These are phyloP conservation scores for Infundibulicybe gibba DNA, from an alignment of 768 basidiomycete genomes.

Conservation along the genomic window DNA sequence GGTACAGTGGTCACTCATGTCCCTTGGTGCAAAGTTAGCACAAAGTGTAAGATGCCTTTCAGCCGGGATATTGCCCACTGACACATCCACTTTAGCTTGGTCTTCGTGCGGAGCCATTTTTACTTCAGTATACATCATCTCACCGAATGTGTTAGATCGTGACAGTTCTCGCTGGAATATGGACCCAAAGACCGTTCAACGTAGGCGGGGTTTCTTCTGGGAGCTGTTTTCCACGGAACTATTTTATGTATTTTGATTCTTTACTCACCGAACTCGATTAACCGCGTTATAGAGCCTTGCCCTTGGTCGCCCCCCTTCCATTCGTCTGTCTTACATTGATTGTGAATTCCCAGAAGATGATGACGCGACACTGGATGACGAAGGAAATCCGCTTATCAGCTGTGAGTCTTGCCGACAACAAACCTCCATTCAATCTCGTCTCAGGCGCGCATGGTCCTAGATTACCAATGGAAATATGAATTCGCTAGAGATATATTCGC, in stretches of 20 bases:
- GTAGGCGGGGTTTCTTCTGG: conserved; percentile 73
- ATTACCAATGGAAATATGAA: conserved; percentile 41
- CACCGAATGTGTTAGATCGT: conserved; percentile 39
- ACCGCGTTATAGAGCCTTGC: conserved; percentile 48
- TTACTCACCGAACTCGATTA: background rate
- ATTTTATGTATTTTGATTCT: conserved; percentile 50
- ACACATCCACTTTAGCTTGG: conserved; percentile 58
- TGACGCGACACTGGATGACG: conserved; percentile 21
- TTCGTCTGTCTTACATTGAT: conserved; percentile 64
- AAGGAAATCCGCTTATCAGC: conserved; percentile 14
- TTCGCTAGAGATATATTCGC: conserved; percentile 67
- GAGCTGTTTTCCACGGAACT: conserved; percentile 71
- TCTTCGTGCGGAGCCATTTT: conserved; percentile 52
- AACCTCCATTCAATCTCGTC: background rate
- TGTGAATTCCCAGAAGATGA: conserved; percentile 50
- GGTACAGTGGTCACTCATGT: conserved; percentile 36
- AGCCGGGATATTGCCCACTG: background rate
- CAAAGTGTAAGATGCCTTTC: too few species aligned
- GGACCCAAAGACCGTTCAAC: conserved; percentile 56
- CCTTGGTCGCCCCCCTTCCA: conserved; percentile 68
- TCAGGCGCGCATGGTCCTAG: background rate
- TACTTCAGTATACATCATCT: background rate
- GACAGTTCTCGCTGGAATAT: conserved; percentile 65
- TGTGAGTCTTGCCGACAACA: too few species aligned
- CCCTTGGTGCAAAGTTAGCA: conserved; percentile 52